Conservation (phyloP, 495 filamentous ascomycete species). For the Lasiosphaeris hirsuta region DNA sequence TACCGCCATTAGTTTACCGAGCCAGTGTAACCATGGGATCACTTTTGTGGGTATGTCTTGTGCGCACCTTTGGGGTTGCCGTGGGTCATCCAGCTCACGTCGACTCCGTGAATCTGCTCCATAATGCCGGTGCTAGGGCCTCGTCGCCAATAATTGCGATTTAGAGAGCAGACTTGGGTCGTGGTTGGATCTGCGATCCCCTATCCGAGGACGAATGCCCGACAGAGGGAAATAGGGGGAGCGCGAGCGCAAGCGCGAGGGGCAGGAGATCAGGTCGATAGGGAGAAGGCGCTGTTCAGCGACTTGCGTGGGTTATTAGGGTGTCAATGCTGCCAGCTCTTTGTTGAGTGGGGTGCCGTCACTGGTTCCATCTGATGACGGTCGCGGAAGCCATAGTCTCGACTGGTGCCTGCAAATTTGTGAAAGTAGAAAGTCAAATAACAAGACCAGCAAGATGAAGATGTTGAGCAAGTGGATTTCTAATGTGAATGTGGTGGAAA, state of each 20-base stretch:
- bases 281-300: too few species aligned
- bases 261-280: too few species aligned
- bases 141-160: neutral
- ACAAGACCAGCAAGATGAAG: too few species aligned
- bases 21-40: too few species aligned
- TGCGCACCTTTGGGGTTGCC: constrained; percentile 47
- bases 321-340: neutral
- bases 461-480: too few species aligned
- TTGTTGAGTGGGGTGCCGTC: constrained; percentile 4
- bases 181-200: too few species aligned
- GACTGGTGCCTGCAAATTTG: too few species aligned
- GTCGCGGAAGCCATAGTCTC: constrained; percentile 19
- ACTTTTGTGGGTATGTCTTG: too few species aligned
- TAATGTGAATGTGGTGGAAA: too few species aligned
- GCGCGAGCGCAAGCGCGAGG: too few species aligned
- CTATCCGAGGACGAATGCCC: neutral
- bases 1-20: neutral
- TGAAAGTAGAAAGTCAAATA: too few species aligned
- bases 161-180: too few species aligned
- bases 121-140: constrained; percentile 46
- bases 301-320: neutral
- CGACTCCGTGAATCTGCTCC: constrained; percentile 63
- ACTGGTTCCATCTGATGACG: constrained; percentile 17
- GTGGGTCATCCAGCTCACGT: constrained; percentile 65
- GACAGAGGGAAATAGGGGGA: neutral